These are phyloP conservation scores for Oidium heveae DNA, from an alignment of 2,329 filamentous ascomycete genomes.

Conservation along the genomic window DNA sequence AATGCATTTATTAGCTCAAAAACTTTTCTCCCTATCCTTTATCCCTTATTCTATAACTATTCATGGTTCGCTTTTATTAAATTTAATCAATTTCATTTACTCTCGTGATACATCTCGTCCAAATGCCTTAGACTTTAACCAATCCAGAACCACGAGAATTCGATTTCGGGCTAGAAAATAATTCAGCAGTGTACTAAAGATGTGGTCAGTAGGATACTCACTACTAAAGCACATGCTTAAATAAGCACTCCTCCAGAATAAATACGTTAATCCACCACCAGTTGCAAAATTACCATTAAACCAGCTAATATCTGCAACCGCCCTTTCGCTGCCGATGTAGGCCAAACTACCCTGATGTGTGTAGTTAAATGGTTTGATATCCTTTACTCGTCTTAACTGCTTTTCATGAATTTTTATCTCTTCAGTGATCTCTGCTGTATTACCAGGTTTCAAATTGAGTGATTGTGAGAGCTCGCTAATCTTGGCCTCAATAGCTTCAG, in stretches of 20 bases:
- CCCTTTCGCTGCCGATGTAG: slow-evolving; percentile 95
- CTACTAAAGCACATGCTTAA: slow-evolving; percentile 99
- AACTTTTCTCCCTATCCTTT: no score
- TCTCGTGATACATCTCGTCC: slow-evolving; percentile 82
- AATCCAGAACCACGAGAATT: slow-evolving; percentile 77
- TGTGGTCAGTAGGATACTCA: slow-evolving; percentile 26
- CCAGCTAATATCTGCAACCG: slow-evolving; percentile 92
- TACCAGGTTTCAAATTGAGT: slow-evolving; percentile 34
- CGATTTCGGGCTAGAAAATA: slow-evolving; percentile 54
- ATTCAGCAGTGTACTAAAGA: background rate
- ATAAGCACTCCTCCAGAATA: slow-evolving; percentile 97
- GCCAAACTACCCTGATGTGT: slow-evolving; percentile 90
- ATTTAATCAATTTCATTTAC: slow-evolving; percentile 18
- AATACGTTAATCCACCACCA: slow-evolving; percentile 80
- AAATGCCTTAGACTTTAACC: slow-evolving; percentile 91
- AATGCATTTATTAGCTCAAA: no score
- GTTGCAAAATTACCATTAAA: slow-evolving; percentile 88
- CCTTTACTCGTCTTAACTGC: slow-evolving; percentile 68
- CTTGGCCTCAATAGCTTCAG: slow-evolving; percentile 53
- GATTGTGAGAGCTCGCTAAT: slow-evolving; percentile 41
- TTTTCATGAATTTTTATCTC: slow-evolving; percentile 75
- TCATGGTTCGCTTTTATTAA: no score
- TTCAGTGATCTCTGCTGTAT: slow-evolving; percentile 37
- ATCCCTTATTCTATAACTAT: no score
- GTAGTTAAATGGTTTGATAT: slow-evolving; percentile 95